phyloP scores from a whole-genome alignment of 331 rosid genomes.

The Malus hybrid region DNA sequence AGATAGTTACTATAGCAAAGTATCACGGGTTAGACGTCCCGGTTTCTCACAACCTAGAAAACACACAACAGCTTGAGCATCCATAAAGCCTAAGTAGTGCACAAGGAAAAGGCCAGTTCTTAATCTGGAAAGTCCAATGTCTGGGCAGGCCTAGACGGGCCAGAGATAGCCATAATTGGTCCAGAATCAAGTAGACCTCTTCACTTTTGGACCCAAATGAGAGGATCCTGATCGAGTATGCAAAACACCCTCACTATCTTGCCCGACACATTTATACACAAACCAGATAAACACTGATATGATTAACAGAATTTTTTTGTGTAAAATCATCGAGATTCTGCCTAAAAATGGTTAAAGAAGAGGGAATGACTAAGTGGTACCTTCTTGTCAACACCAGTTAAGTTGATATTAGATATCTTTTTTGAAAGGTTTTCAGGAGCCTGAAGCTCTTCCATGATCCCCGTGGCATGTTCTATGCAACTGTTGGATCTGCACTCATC shows the following conservation, averaged over 20 bases:
- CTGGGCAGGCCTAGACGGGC: background rate
- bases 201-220: background rate
- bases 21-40: background rate
- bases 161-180: background rate
- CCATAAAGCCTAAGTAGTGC: background rate
- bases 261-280: background rate
- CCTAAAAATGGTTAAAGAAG: background rate
- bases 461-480: slow-evolving; percentile 52
- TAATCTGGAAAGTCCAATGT: background rate
- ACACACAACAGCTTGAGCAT: background rate
- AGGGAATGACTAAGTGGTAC: slow-evolving; percentile 2
- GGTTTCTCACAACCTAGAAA: slow-evolving; percentile 4
- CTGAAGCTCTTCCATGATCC: slow-evolving; percentile 46
- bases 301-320: background rate
- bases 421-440: slow-evolving; percentile 49
- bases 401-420: slow-evolving; percentile 29
- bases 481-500: slow-evolving; percentile 48
- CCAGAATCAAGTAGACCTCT: background rate
- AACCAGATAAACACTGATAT: background rate
- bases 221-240: background rate
- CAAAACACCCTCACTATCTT: background rate
- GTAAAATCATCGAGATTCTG: background rate
- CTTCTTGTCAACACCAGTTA: slow-evolving; percentile 36
- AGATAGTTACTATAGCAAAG: background rate
- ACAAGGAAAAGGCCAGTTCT: background rate